Base-by-base conservation (phyloP, 495 filamentous ascomycete species). In the Daldinia grandis region DNA sequence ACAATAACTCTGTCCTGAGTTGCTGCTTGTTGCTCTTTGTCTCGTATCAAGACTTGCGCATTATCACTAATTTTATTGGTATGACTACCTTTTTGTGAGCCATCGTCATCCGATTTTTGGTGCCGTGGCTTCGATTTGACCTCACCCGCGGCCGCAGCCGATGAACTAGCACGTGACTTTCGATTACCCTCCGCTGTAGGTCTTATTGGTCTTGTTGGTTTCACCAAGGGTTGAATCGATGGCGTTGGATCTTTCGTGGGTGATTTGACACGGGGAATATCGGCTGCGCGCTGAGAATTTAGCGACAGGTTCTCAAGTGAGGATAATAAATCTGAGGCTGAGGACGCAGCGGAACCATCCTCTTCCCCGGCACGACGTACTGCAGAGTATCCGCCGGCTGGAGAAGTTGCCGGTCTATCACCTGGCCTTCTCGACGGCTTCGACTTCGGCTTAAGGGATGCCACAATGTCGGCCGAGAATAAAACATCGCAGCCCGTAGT, bases 341-440 rank as follows among this genome's bases (percentile, higher is more conserved):
- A 78, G 68, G 74, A 63, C 69, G 58, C 51, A 40, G 56, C 28
- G 44, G 66, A 60, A 64, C 65, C 68, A n/a, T 71, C 58, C 54
- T 64, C 64, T 60, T 64, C 81, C 97, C 94, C 8, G 91, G 91
- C 25, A 91, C 92, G 42, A 97, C 94, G 77, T 96, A 97, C 77
- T 97, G 91, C 12, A 91, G 92, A 78, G 92, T 92, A 38, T 87
- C 85, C 72, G 89, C 88, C 31, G 86, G 87, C 73, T 91, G 93
- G 55, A 44, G 72, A 66, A 27, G 60, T 69, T 31, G 64, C 42
- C 66, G 68, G 66, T 58, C 62, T 56, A 40, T 72, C 64, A 28
- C 54, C 53, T 35, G 40, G 49, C 55, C 62, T 69, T 42, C 68
- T 70, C 21, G 71, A 62, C 9, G 30, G 24, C 44, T 64, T 75